Conservation (phyloP, 2,329 filamentous ascomycete genomes). For the Trichothecium roseum region DNA sequence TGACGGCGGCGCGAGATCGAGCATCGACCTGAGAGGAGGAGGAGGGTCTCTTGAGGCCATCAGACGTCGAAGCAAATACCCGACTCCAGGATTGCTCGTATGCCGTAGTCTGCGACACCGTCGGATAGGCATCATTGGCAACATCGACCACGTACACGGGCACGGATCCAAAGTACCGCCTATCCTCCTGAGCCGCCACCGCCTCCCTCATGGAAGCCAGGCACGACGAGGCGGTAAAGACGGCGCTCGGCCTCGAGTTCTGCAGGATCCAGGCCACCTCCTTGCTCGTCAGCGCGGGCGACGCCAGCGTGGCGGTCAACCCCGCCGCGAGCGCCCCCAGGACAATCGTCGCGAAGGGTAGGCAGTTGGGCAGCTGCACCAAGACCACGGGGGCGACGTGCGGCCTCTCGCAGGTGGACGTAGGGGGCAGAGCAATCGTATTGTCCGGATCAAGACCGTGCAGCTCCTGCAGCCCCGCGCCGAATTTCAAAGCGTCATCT, state of each 20-base stretch:
- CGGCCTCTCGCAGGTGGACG: conserved; percentile 24
- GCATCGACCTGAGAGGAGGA: conserved; percentile 20
- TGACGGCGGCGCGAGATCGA: conserved; percentile 45
- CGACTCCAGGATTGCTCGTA: conserved; percentile 43
- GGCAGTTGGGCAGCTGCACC: conserved; percentile 30
- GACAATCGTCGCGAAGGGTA: conserved; percentile 24
- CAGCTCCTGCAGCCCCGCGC: conserved; percentile 21
- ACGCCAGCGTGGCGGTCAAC: conserved; percentile 27
- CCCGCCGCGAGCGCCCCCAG: conserved; percentile 28
- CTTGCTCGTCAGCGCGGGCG: conserved; percentile 25
- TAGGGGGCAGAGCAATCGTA: conserved; percentile 23
- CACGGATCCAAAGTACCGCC: conserved; percentile 24
- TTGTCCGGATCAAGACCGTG: conserved; percentile 21
- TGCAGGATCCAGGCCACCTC: conserved; percentile 30
- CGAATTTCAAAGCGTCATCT: conserved; percentile 23
- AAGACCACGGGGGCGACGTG: conserved; percentile 30
- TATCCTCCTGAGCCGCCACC: conserved; percentile 20
- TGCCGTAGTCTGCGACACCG: not conserved
- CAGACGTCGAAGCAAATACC: conserved; percentile 38
- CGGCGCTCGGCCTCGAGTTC: conserved; percentile 24
- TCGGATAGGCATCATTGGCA: conserved; percentile 18
- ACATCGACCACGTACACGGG: conserved; percentile 49
- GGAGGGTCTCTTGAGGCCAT: conserved; percentile 32
- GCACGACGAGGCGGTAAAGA: conserved; percentile 22
- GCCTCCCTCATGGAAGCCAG: conserved; percentile 22